Conservation (phyloP, 139 green algal genomes). For the Closterium sp. region DNA sequence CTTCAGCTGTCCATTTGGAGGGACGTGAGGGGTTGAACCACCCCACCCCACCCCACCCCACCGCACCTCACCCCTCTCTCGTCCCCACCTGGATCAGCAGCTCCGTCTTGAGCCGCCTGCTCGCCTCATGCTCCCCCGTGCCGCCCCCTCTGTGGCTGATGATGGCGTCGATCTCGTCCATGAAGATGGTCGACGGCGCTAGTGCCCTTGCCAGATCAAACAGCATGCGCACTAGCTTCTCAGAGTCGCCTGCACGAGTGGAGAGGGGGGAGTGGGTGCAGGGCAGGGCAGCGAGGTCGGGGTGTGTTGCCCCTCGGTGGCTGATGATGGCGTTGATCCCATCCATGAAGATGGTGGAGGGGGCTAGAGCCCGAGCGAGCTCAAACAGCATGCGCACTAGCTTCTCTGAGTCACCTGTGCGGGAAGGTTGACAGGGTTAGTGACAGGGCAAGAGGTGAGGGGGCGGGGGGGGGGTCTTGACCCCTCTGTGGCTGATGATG, state of each 20-base stretch:
- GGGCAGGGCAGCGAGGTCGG: too few relatives aligned
- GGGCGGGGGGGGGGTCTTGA: too few relatives aligned
- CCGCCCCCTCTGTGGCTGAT: conserved; percentile 41
- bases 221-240: conserved; percentile 91
- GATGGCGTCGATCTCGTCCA: too few relatives aligned
- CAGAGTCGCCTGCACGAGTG: conserved; percentile 78
- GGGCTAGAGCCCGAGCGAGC: conserved; percentile 66
- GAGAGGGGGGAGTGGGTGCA: too few relatives aligned
- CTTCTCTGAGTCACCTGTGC: conserved; percentile 96
- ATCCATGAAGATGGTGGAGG: conserved; percentile 55
- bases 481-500: conserved; percentile 61
- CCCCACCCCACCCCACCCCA: conserved; percentile 98
- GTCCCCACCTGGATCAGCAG: conserved; percentile 67
- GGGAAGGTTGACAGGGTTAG: too few relatives aligned
- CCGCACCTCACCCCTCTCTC: conserved; percentile 63
- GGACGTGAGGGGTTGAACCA: too few relatives aligned
- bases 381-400: conserved; percentile 93
- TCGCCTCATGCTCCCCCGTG: conserved; percentile 90
- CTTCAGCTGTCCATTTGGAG: too few relatives aligned
- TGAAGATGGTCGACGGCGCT: too few relatives aligned
- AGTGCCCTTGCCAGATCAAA: conserved; percentile 83
- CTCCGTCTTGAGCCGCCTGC: conserved; percentile 93
- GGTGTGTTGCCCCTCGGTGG: conserved; percentile 56
- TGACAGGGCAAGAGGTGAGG: too few relatives aligned
- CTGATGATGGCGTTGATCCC: conserved; percentile 63